Conservation (phyloP, 768 basidiomycete species). For the Candolleomyces aberdarensis region DNA sequence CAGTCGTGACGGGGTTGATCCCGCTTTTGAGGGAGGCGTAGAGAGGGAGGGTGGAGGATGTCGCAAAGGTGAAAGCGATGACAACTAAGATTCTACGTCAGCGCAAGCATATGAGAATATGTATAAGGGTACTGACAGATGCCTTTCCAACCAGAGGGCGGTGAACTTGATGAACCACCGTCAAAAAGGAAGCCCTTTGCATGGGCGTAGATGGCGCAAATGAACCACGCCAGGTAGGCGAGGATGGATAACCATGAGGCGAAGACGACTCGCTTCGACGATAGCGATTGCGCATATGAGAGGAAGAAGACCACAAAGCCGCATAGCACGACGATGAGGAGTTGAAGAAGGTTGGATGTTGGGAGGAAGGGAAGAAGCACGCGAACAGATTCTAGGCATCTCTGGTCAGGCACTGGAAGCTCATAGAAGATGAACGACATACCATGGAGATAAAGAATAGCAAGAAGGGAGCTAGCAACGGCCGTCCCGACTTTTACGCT, state of each 20-base stretch:
- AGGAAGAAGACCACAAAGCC: conserved; percentile 46
- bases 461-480: conserved; percentile 46
- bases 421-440: conserved; percentile 19
- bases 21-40: conserved; percentile 57
- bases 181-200: conserved; percentile 37
- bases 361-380: conserved; percentile 48
- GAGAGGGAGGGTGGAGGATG: conserved; percentile 61
- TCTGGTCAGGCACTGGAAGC: not conserved
- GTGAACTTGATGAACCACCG: not conserved
- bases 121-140: conserved; percentile 44
- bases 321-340: conserved; percentile 38
- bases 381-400: conserved; percentile 49
- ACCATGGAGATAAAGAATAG: conserved; percentile 67
- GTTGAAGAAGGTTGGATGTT: conserved; percentile 30
- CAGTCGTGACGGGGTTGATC: conserved; percentile 32
- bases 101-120: not conserved
- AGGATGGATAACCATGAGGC: conserved; percentile 57
- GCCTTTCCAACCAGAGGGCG: conserved; percentile 27
- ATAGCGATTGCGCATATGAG: conserved; percentile 53
- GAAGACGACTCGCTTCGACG: conserved; percentile 50
- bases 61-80: conserved; percentile 63
- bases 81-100: conserved; percentile 36
- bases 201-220: conserved; percentile 50
- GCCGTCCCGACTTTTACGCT: conserved; percentile 44
- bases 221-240: conserved; percentile 62